Evolutionary conservation across 108 stramenopile genomes (phyloP), one percentile per base, ranked within the genome.

Genomic region (Cylindrotheca fusiformis): DNA sequence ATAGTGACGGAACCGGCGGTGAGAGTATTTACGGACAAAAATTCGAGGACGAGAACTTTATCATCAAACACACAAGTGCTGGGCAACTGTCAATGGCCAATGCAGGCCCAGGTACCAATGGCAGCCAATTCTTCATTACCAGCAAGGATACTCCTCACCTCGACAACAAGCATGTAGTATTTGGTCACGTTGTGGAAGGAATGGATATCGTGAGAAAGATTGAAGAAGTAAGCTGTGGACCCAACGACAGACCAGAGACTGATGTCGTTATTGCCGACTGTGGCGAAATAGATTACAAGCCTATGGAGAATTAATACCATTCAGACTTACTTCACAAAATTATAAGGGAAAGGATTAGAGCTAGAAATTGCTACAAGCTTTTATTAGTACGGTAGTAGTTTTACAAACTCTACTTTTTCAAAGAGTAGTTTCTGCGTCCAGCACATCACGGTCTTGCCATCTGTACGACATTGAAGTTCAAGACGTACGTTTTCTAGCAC

Each of bases 121-220:
- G 93, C 22, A 75, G 68, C 59, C 97, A 98, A 78, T 99, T 99
- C 73, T 99, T 98, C 76, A 89, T 97, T 44, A 97, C 95, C 5
- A 69, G 79, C 52, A 54, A 64, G 26, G 91, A 84, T 21, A 90
- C 89, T 19, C 94, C 25, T 27, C 95, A 96, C 56, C 71, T 99
- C 60, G 98, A 99, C 80, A 90, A 92, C 28, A 97, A 97, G 76
- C 99, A 99, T 74, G 97, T 98, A 33, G 99, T 99, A 0, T 99
- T 99, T 78, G 99, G 99, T 4, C 91, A 95, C 54, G 97, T 98
- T 12, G 94, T 96, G 32, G 94, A 96, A 58, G 97, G 97, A 26
- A 96, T 99, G 95, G 96, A 96, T 14, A 66, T 97, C 52, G 86
- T 98, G 17, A 59, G 81, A 32, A 86, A 86, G 67, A 91, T 99